Evolutionary conservation across 140 eudicot species (phyloP), one percentile per base, ranked within the genome.

Genomic region (Senecio squalidus): DNA sequence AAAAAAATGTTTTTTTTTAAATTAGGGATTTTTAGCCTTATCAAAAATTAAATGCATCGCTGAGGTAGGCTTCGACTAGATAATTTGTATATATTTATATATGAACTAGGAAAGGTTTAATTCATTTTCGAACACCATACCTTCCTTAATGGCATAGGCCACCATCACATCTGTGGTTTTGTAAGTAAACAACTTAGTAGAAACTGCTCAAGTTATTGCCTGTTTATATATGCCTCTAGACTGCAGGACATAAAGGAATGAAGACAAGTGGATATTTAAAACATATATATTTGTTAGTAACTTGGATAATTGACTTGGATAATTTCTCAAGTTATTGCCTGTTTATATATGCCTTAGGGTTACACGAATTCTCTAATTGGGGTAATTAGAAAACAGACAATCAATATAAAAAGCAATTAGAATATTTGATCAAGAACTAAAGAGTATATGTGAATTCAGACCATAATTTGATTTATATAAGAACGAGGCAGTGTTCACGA

Each of bases 161-260:
- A 46, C 47, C 52, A 34, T 44, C 28, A 57, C 67, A 41, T 22
- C 15, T 23, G 64, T 34, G n/a, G 50, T 13, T 38, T 58, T 58
- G 23, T 61, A 30, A 9, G 4, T 17, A 44, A 44, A 14, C 30
- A 56, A 33, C 31, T 29, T 14, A 34, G 14, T 15, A 36, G 29
- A 36, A 31, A 17, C 23, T 58, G 33, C 29, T 18, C 48, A 58
- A 36, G 46, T 33, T 56, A 58, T n/a, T 11, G 21, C 48, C 31
- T 34, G 39, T 56, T 18, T 20, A 57, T 22, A 57, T 57, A 49
- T 23, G 55, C 28, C 10, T 21, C n/a, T n/a, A n/a, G n/a, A n/a
- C n/a, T n/a, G 14, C 34, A 18, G 9, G 10, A 2, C 10, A 34
- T 23, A 49, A 15, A 13, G 31, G 22, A 36, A 33, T 7, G 41